These are phyloP conservation scores for Leccinum pachyderme DNA, from an alignment of 1,284 basidiomycete genomes.

Conservation along the genomic window DNA sequence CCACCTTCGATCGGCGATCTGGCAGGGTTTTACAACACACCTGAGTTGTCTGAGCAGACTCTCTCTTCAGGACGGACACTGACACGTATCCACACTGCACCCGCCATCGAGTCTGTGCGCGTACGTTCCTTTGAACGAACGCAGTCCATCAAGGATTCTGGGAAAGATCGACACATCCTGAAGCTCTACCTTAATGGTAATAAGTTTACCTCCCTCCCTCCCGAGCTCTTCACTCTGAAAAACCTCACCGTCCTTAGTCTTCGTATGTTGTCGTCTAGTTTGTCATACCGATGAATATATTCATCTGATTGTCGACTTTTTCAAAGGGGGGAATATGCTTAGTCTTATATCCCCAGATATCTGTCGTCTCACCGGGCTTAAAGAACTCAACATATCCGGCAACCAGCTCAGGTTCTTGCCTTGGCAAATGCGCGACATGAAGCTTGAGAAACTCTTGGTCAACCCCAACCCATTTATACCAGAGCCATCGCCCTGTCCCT, in stretches of 20 bases:
- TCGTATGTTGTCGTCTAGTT: slow-evolving; percentile 22
- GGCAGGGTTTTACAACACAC: slow-evolving; percentile 27
- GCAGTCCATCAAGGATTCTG: slow-evolving; percentile 34
- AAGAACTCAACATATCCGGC: slow-evolving; percentile 58
- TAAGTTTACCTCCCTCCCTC: slow-evolving; percentile 25
- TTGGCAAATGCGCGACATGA: slow-evolving; percentile 60
- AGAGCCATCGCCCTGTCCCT: slow-evolving; percentile 25
- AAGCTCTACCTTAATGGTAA: slow-evolving; percentile 34
- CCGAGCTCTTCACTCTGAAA: slow-evolving; percentile 26
- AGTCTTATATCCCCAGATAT: slow-evolving; percentile 66
- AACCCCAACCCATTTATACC: slow-evolving; percentile 58
- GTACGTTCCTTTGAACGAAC: slow-evolving; percentile 30
- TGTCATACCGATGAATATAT: not conserved
- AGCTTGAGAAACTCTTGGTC: slow-evolving; percentile 44
- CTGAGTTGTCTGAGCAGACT: slow-evolving; percentile 31
- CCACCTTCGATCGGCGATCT: slow-evolving; percentile 29
- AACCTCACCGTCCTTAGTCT: slow-evolving; percentile 34
- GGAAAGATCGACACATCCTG: slow-evolving; percentile 33
- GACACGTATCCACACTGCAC: slow-evolving; percentile 27
- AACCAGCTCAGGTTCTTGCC: slow-evolving; percentile 64
- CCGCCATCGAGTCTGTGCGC: slow-evolving; percentile 8
- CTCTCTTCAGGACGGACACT: slow-evolving; percentile 16
- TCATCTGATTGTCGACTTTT: slow-evolving; percentile 5
- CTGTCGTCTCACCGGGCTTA: slow-evolving; percentile 48
- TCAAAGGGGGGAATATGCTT: slow-evolving; percentile 44